Evolutionary conservation across 2,329 filamentous ascomycete species (phyloP), one percentile per base, ranked within the genome.

Genomic region (Pestalotiopsis fici): DNA sequence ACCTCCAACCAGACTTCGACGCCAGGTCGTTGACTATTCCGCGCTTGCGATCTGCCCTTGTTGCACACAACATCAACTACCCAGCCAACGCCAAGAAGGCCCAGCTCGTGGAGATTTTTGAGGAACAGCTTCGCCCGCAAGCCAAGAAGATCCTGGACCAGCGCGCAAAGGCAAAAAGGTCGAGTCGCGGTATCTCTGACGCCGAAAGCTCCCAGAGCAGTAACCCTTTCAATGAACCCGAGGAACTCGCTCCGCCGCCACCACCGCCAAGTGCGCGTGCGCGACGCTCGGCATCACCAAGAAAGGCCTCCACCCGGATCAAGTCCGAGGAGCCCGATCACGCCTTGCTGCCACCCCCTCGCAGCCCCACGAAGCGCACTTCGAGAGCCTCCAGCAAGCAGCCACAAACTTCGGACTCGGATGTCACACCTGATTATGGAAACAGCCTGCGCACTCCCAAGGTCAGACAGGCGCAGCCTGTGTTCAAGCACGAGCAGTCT

Each of bases 71-170:
- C 77, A 85, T 98, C 75, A 83, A 89, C 47, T 98, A 97, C 77
- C 91, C 95, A 4, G 91, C 93, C 0, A 95, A 91, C 4, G 94
- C 96, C 13, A 99, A 98, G 83, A 99, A 99, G 83, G 83, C 89
- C 0, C 91, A 97, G 76, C 89, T 99, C 25, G 86, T 99, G 68
- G 90, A 92, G 7, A 89, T 98, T 59, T 94, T 99, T 80, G 90
- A 91, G 76, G 85, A 92, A 37, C 84, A 96, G 70, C 87, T 99
- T 31, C 82, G 93, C 4, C 92, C 95, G 0, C 91, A 95, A 74
- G 91, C 93, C 2, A 88, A 88, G 71, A 93, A 91, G 79, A 87
- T 98, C 27, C 85, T 97, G 37, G 87, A 88, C 13, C 90, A 91
- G 64, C 90, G 92, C 73, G 90, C 92, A 55, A 88, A 90, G 67